Evolutionary conservation across 331 rosid genomes (phyloP), one percentile per base, ranked within the genome.

Genomic region (Arachis monticola): DNA sequence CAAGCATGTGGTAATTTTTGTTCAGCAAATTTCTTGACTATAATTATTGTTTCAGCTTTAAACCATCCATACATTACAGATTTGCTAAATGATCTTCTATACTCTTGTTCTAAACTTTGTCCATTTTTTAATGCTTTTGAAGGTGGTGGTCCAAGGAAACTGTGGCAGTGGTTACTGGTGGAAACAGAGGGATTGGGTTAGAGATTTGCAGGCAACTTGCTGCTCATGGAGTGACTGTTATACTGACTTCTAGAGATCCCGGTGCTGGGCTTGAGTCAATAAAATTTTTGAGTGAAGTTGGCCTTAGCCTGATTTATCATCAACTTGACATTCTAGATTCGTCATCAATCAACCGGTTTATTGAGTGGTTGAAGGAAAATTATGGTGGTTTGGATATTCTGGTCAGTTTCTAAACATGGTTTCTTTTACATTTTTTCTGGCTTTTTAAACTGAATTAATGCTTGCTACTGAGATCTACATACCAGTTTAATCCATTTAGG

Each of bases 61-160:
- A 47, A 60, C 22, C 69, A 8, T 47, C 69, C 50, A 9, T 32
- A 72, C n/a, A 11, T 27, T 30, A 0, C 6, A 13, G 59, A 30
- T 45, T 35, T 61, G 10, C 35, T 1, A 17, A 48, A 52, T 3
- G 52, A 14, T 41, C 47, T 64, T 64, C 58, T n/a, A 2, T 27
- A 1, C 40, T 9, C 14, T 6, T 68, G 57, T 77, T 68, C 27
- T 38, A 40, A 68, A 27, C 59, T 72, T 22, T 32, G 8, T 60
- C 6, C 8, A 13, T 59, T 72, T 42, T 59, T 72, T 42, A 38
- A 62, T 48, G 32, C 44, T 3, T 60, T 50, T 2, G 5, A 67
- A 80, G 83, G 68, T 80, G 83, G 83, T 80, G 83, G 83, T 74
- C 80, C 30, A 80, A 74, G 62, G 83, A 80, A 68, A 80, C 83